Evolutionary conservation across 2,329 filamentous ascomycete species (phyloP).

Genomic region (Salinomyces thailandicus): DNA sequence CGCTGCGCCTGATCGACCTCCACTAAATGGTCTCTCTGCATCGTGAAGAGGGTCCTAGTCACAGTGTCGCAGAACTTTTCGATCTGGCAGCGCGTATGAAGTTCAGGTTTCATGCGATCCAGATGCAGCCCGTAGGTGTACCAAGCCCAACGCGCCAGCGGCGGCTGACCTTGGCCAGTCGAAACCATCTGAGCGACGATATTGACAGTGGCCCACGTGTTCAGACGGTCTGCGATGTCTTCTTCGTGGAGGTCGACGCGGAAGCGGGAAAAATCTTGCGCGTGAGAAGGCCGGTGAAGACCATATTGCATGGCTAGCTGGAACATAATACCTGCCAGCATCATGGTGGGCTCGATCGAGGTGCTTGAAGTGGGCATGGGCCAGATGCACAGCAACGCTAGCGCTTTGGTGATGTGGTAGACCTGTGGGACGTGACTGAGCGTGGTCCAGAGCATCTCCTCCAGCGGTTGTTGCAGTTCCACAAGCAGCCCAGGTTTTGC

Average conservation of each 20-base stretch:
- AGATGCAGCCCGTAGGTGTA: constrained; percentile 65
- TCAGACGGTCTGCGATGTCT: constrained; percentile 66
- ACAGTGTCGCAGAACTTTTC: constrained; percentile 69
- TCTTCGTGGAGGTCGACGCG: constrained; percentile 59
- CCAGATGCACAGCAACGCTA: constrained; percentile 73
- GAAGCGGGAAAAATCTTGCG: constrained; percentile 71
- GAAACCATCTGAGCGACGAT: constrained; percentile 70
- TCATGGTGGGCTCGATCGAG: constrained; percentile 70
- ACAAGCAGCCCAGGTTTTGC: constrained; percentile 54
- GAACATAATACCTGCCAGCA: constrained; percentile 75
- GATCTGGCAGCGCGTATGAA: constrained; percentile 59
- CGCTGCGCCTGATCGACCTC: constrained; percentile 28
- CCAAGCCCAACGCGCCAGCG: constrained; percentile 42
- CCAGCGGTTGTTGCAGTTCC: constrained; percentile 55
- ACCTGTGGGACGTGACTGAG: constrained; percentile 67
- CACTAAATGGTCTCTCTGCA: constrained; percentile 60
- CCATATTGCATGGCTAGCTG: constrained; percentile 77
- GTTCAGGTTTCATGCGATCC: constrained; percentile 49
- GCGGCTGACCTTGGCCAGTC: constrained; percentile 75
- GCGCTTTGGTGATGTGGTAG: constrained; percentile 70
- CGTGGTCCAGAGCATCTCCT: constrained; percentile 64
- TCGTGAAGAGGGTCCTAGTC: constrained; percentile 69
- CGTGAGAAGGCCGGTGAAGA: constrained; percentile 68
- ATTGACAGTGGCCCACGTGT: constrained; percentile 78
- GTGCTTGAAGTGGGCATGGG: constrained; percentile 73